Conservation (phyloP, 1,139 yeast species). For the Blastobotrys arbuscula region DNA sequence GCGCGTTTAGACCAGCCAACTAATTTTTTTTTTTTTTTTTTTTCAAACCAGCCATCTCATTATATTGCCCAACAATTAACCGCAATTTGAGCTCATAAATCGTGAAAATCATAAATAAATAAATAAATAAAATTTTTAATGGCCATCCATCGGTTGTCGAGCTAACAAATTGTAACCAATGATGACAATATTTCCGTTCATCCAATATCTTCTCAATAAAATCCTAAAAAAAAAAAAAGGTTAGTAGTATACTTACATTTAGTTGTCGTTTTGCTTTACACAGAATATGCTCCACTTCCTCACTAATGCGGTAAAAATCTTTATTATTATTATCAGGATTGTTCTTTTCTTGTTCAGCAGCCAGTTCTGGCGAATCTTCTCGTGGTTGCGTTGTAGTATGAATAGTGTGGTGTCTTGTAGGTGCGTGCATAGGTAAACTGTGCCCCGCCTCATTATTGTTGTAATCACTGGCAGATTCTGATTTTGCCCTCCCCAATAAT, state of each 20-base stretch:
- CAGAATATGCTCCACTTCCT: conserved; percentile 12
- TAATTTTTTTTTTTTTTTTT: neutral
- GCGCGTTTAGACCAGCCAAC: conserved; percentile 3
- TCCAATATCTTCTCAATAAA: neutral
- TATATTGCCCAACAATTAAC: neutral
- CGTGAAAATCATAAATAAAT: no score
- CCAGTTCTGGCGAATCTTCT: neutral
- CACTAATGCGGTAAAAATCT: conserved; percentile 8
- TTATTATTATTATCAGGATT: neutral
- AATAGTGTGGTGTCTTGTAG: neutral
- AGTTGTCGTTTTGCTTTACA: conserved; percentile 13
- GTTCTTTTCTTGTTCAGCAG: neutral
- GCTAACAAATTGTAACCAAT: no score
- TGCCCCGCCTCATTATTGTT: neutral
- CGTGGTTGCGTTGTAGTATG: neutral
- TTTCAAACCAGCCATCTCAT: conserved; percentile 2
- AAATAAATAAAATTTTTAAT: no score
- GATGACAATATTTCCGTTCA: no score
- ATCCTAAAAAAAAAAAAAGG: neutral
- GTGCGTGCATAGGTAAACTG: neutral
- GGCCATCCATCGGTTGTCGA: no score
- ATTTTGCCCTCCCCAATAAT: conserved; percentile 1
- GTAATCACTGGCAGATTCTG: neutral
- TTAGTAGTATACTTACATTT: conserved; percentile 9
- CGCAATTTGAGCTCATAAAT: no score